Base-by-base conservation (phyloP, 1,284 basidiomycete genomes). In the Ceratobasidium sp. region DNA sequence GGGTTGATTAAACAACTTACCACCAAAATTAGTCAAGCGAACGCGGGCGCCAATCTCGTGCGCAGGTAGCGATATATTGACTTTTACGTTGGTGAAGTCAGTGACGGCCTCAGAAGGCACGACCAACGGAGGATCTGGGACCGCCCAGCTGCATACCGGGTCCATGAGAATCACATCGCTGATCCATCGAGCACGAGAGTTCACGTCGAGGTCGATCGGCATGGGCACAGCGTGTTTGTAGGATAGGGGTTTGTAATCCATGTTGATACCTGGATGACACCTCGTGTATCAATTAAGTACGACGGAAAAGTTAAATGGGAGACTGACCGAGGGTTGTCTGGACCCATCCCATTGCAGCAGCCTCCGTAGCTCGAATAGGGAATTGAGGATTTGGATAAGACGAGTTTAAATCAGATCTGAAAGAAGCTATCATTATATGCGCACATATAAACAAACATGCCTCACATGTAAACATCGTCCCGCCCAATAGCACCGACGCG, bases 161-260 rank as follows among this genome's bases (percentile, higher is more conserved):
- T 72, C 47, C 67, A 72, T 72, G 7, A 72, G 45, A 31, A 72
- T 60, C 27, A 72, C 67, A 24, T 72, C 67, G n/a, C 56, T 72
- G 15, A 72, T 8, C 44, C 56, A 72, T 1, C 67, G 67, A 36
- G 56, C 67, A 0, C 24, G 56, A 45, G 15, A 9, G 9, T 47
- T 72, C 0, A 47, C 24, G 15, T 44, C 31, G 7, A 72, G 41
- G 36, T 60, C 56, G 22, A 72, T 54, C 2, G 67, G 67, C 11
- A 72, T 57, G 2, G 67, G 67, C 45, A 72, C 67, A 9, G 44
- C 67, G 41, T 72, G 60, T 31, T 51, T 59, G 3, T 41, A 24
- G 1, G 56, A 60, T 9, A 45, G 50, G 3, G 67, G 50, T 19
- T 60, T 48, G 56, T 60, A 72, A 27, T 54, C 45, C 56, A 72